Evolutionary conservation across 306 rosid species (phyloP).

Genomic region (Morella rubra): DNA sequence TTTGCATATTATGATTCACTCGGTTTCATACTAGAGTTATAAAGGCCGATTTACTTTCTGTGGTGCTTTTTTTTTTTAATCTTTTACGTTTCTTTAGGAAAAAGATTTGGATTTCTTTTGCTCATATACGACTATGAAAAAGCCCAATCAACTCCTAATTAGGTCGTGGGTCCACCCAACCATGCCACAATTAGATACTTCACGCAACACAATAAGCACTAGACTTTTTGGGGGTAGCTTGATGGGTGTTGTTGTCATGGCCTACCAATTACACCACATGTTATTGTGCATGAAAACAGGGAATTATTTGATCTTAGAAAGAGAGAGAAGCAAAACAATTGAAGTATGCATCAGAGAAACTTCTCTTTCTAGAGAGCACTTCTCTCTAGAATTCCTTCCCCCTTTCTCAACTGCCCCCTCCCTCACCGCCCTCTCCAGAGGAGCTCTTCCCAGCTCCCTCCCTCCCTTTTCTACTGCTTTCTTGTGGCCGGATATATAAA

Average conservation of each 20-base stretch:
- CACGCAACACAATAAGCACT: neutral
- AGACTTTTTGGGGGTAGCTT: neutral
- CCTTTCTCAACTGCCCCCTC: no score
- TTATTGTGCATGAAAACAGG: neutral
- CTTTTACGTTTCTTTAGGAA: neutral
- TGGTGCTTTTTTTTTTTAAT: neutral
- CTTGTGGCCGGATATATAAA: no score
- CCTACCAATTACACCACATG: neutral
- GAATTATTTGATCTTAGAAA: neutral
- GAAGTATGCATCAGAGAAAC: neutral
- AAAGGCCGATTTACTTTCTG: neutral
- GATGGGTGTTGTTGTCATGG: neutral
- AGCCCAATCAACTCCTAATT: neutral
- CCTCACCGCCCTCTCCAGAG: no score
- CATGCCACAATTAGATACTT: neutral
- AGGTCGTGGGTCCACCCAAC: conserved; percentile 3
- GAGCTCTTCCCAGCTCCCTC: no score
- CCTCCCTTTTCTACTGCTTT: no score
- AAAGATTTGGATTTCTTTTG: neutral
- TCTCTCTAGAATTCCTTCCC: no score
- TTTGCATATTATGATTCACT: neutral
- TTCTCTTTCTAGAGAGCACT: no score
- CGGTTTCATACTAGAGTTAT: neutral
- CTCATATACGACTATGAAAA: neutral
- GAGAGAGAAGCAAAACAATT: neutral